A percentile compares a stretch with the other conserved stretches of the same genome.
These are phyloP conservation scores for Cryptococcus amylolentus DNA, from an alignment of 1,284 basidiomycete genomes.

Conservation along the genomic window DNA sequence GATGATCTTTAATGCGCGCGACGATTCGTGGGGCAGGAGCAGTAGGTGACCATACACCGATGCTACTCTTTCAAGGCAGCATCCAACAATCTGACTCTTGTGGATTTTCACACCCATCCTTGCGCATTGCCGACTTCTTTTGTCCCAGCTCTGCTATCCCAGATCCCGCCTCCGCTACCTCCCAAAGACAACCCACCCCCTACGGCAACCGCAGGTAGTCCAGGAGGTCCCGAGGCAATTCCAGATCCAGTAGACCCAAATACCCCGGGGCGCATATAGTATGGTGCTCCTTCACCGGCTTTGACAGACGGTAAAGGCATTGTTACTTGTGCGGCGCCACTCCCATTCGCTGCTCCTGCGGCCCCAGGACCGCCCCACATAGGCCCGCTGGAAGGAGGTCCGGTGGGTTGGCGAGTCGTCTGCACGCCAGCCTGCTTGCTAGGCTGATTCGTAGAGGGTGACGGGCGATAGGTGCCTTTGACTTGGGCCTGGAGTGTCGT, in stretches of 20 bases:
- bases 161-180: background rate
- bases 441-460: background rate
- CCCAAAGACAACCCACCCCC: background rate
- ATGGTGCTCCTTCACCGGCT: background rate
- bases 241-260: background rate
- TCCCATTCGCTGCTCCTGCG: background rate
- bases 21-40: no score
- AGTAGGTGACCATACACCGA: no score
- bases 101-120: background rate
- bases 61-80: no score
- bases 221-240: background rate
- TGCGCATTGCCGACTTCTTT: background rate
- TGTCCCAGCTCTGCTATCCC: background rate
- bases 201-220: background rate
- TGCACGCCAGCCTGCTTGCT: background rate
- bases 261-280: background rate
- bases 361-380: background rate
- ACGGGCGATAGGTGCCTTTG: background rate
- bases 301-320: background rate
- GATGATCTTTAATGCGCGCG: no score
- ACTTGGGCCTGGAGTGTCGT: background rate
- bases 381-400: background rate
- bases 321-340: background rate
- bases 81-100: background rate
- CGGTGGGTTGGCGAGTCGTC: background rate